These are phyloP conservation scores for Aegilops sharonensis DNA, from an alignment of 176 grass and related monocot genomes.

Conservation along the genomic window DNA sequence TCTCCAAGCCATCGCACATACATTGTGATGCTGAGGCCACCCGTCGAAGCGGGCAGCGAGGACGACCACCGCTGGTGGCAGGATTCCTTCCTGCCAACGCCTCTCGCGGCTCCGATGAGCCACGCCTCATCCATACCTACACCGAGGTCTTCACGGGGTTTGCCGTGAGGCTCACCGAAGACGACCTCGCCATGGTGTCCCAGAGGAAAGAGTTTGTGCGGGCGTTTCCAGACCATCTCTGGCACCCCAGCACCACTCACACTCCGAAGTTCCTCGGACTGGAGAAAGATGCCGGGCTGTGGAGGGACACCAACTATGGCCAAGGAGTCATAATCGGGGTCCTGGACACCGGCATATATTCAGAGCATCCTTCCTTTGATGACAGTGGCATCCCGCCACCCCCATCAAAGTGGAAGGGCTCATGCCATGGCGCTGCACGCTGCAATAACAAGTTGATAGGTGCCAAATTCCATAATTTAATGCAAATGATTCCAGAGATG, in stretches of 20 bases:
- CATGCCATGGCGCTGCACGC: slow-evolving; percentile 3
- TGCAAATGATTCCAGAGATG: slow-evolving; percentile 7
- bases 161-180: slow-evolving; percentile 23
- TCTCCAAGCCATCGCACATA: not conserved
- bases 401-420: slow-evolving; percentile 49
- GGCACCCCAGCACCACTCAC: slow-evolving; percentile 40
- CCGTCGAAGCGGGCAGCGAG: not conserved
- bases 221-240: slow-evolving; percentile 23
- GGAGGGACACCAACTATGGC: slow-evolving; percentile 33
- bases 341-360: slow-evolving; percentile 44
- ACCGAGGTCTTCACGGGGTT: slow-evolving; percentile 37
- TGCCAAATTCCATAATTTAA: not conserved
- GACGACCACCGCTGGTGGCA: not conserved
- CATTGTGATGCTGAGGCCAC: not conserved
- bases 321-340: slow-evolving; percentile 48
- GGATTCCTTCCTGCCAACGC: not conserved
- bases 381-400: slow-evolving; percentile 48
- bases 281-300: not conserved
- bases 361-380: slow-evolving; percentile 47
- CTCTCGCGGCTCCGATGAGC: not conserved
- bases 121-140: slow-evolving; percentile 35
- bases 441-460: slow-evolving; percentile 66
- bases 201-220: slow-evolving; percentile 34
- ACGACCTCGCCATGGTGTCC: slow-evolving; percentile 29
- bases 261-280: slow-evolving; percentile 41